A percentile compares a stretch with the other conserved stretches of the same genome.
phyloP scores from a whole-genome alignment of 768 basidiomycete genomes.

The Lyophyllum decastes region DNA sequence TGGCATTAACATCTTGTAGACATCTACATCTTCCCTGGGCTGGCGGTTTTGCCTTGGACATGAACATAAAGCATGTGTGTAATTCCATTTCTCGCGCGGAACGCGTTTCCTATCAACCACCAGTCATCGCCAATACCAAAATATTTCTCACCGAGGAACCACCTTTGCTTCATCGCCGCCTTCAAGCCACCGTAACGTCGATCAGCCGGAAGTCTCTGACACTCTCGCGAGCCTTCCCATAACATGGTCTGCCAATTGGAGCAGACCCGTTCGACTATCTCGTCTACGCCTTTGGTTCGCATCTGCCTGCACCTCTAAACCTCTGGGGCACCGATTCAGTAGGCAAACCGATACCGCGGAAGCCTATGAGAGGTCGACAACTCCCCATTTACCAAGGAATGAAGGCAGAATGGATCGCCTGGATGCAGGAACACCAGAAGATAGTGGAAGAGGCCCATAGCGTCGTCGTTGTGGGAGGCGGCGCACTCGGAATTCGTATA shows the following conservation, averaged over 20 bases:
- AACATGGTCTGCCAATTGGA: constrained; percentile 36
- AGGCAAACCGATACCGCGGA: constrained; percentile 3
- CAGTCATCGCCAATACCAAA: constrained; percentile 57
- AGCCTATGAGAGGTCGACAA: constrained; percentile 3
- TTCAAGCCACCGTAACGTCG: constrained; percentile 48
- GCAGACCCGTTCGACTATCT: constrained; percentile 54
- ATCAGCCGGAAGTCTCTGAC: constrained; percentile 41
- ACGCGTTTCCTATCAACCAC: not conserved
- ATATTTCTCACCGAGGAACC: constrained; percentile 37
- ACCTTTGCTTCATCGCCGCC: constrained; percentile 28
- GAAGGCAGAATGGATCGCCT: constrained; percentile 50
- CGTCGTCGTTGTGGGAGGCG: constrained; percentile 70
- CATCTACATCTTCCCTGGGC: constrained; percentile 60
- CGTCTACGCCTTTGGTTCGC: constrained; percentile 63
- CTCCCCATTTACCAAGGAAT: constrained; percentile 36
- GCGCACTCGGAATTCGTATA: constrained; percentile 73
- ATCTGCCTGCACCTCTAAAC: constrained; percentile 54
- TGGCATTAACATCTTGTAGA: constrained; percentile 26
- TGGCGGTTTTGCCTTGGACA: constrained; percentile 58
- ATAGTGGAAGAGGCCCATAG: constrained; percentile 46
- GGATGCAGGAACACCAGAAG: constrained; percentile 52
- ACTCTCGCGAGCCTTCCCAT: constrained; percentile 49
- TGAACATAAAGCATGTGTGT: constrained; percentile 66
- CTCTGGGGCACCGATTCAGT: constrained; percentile 43
- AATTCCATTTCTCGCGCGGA: not conserved